These are phyloP conservation scores for Candida maris DNA, from an alignment of 805 yeast genomes.

Conservation along the genomic window DNA sequence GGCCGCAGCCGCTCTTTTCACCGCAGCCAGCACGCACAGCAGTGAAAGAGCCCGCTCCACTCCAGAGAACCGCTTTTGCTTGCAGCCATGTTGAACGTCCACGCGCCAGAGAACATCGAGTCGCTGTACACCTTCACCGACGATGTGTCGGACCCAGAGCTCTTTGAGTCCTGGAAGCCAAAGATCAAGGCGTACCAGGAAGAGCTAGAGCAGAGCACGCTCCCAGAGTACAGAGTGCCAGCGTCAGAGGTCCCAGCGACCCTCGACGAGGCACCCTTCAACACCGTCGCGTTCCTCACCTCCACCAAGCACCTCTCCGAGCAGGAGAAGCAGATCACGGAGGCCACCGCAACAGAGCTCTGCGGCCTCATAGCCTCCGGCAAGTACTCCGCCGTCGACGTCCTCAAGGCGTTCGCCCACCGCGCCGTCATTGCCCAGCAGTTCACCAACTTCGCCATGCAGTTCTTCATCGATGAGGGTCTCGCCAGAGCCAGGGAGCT, in stretches of 20 bases:
- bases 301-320: constrained; percentile 30
- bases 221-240: constrained; percentile 29
- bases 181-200: constrained; percentile 41
- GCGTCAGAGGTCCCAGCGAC: constrained; percentile 31
- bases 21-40: neutral
- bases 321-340: constrained; percentile 43
- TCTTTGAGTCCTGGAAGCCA: constrained; percentile 44
- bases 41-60: neutral
- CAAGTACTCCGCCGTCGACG: constrained; percentile 45
- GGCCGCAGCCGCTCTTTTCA: neutral
- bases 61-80: too few relatives aligned
- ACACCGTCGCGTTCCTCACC: constrained; percentile 33
- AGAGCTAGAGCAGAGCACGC: constrained; percentile 23
- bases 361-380: constrained; percentile 43
- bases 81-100: constrained; percentile 23
- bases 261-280: constrained; percentile 34
- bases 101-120: constrained; percentile 28
- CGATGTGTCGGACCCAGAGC: constrained; percentile 35
- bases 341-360: constrained; percentile 39
- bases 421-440: constrained; percentile 63
- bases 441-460: constrained; percentile 50
- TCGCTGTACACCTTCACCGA: constrained; percentile 29
- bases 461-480: constrained; percentile 63
- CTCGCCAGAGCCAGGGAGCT: constrained; percentile 50
- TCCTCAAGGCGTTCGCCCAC: constrained; percentile 61